Conservation (phyloP, 208 protist genomes). For the Trypanosoma rangeli region DNA sequence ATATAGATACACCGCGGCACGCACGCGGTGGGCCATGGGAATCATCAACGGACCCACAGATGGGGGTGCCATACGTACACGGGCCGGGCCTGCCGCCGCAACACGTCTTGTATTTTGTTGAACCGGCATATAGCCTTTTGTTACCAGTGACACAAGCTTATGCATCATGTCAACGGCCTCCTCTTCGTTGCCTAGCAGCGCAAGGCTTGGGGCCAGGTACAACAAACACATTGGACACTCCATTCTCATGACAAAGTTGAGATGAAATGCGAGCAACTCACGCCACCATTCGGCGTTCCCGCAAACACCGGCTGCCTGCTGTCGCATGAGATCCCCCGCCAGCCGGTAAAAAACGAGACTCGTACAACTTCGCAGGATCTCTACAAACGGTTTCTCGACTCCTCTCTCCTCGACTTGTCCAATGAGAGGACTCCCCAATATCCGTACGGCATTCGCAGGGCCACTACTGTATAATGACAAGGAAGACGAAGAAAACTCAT, state of each 20-base stretch:
- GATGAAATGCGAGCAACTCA: slow-evolving; percentile 60
- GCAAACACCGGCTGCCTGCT: slow-evolving; percentile 61
- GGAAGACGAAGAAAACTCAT: slow-evolving; percentile 1
- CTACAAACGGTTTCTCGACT: slow-evolving; percentile 39
- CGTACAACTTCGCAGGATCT: slow-evolving; percentile 55
- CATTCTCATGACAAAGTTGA: slow-evolving; percentile 40
- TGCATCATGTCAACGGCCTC: slow-evolving; percentile 69
- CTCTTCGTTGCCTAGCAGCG: slow-evolving; percentile 53
- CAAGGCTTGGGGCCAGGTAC: slow-evolving; percentile 70
- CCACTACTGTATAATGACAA: not conserved
- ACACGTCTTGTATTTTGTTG: slow-evolving; percentile 30
- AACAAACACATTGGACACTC: slow-evolving; percentile 58
- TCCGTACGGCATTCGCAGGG: not conserved
- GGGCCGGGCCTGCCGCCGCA: slow-evolving; percentile 32
- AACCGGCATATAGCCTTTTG: slow-evolving; percentile 61
- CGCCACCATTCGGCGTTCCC: slow-evolving; percentile 79
- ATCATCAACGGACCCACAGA: slow-evolving; percentile 38
- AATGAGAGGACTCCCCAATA: not conserved
- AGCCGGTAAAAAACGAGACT: slow-evolving; percentile 56
- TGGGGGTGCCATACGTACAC: slow-evolving; percentile 69
- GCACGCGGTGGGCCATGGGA: slow-evolving; percentile 56
- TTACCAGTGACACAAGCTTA: slow-evolving; percentile 67
- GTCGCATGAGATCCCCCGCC: slow-evolving; percentile 53
- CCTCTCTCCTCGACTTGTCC: not conserved
- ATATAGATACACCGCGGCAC: slow-evolving; percentile 59